These are phyloP conservation scores for Microascus cirrosus DNA, from an alignment of 2,329 filamentous ascomycete genomes.

Conservation along the genomic window DNA sequence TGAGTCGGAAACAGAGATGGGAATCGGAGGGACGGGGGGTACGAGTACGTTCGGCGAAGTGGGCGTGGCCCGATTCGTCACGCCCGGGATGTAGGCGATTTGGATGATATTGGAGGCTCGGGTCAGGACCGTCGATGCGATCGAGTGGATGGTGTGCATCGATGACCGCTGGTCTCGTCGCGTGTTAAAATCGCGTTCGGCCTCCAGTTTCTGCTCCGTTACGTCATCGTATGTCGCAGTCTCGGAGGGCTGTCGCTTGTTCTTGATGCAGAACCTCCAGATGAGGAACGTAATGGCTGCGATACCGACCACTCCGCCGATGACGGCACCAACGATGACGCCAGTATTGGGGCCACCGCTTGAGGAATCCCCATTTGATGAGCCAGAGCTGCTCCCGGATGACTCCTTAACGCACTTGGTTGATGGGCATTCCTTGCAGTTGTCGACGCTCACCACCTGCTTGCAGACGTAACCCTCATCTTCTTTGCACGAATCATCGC, in stretches of 20 bases:
- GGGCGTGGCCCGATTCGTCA: conserved; percentile 81
- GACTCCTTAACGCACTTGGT: conserved; percentile 8
- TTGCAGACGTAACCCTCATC: conserved; percentile 8
- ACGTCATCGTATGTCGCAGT: conserved; percentile 2
- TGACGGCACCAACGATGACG: conserved; percentile 82
- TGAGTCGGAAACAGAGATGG: conserved; percentile 46
- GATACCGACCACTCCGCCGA: conserved; percentile 71
- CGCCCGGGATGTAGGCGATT: conserved; percentile 96
- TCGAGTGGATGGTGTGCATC: conserved; percentile 76
- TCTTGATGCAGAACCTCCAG: conserved; percentile 82
- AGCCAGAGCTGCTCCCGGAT: background rate
- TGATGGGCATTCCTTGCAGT: conserved; percentile 10
- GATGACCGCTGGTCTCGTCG: conserved; percentile 57
- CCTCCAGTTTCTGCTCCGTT: conserved; percentile 32
- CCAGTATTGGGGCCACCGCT: conserved; percentile 55
- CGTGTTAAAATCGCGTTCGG: conserved; percentile 27
- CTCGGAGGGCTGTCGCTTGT: conserved; percentile 43
- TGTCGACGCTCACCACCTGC: conserved; percentile 9
- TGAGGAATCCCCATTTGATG: conserved; percentile 4
- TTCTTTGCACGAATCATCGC: conserved; percentile 9
- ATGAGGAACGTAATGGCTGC: conserved; percentile 67
- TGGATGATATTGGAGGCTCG: conserved; percentile 98
- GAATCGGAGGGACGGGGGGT: conserved; percentile 89
- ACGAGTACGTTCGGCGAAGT: conserved; percentile 73
- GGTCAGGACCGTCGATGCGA: conserved; percentile 90